Conservation (phyloP, 106 monocot genomes). For the Gastrodia elata region DNA sequence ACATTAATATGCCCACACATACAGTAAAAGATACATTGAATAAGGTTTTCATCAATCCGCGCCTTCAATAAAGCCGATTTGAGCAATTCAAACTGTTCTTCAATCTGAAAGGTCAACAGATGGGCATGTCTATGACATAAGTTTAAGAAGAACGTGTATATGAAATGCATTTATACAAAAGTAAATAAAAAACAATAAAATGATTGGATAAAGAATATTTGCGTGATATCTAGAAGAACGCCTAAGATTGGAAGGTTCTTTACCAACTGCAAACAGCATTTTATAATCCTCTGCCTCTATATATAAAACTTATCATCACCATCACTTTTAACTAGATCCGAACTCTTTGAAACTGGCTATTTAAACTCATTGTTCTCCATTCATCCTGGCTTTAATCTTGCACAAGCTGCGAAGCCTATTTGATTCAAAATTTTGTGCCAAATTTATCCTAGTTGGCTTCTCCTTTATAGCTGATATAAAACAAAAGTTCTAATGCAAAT, state of each 20-base stretch:
- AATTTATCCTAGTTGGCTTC: too few species aligned
- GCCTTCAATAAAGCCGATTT: conserved; percentile 36
- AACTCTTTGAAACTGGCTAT: too few species aligned
- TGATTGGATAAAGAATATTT: not conserved
- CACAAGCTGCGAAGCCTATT: too few species aligned
- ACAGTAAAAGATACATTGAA: conserved; percentile 71
- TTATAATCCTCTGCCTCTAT: not conserved
- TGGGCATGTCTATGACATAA: not conserved
- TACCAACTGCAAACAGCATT: not conserved
- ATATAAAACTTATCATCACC: too few species aligned
- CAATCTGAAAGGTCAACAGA: conserved; percentile 43
- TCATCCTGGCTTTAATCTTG: too few species aligned
- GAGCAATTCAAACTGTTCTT: conserved; percentile 64
- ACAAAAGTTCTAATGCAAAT: too few species aligned
- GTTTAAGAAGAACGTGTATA: not conserved
- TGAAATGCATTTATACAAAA: not conserved
- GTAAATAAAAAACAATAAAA: not conserved
- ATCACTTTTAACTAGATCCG: too few species aligned
- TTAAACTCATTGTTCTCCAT: too few species aligned
- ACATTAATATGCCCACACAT: not conserved
- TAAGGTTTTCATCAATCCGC: conserved; percentile 36
- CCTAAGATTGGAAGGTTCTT: not conserved
- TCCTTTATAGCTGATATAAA: too few species aligned
- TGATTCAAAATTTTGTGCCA: too few species aligned
- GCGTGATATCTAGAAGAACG: not conserved